Evolutionary conservation across 2,329 filamentous ascomycete species (phyloP), one percentile per base, ranked within the genome.

Genomic region (Fusarium mexicanum): DNA sequence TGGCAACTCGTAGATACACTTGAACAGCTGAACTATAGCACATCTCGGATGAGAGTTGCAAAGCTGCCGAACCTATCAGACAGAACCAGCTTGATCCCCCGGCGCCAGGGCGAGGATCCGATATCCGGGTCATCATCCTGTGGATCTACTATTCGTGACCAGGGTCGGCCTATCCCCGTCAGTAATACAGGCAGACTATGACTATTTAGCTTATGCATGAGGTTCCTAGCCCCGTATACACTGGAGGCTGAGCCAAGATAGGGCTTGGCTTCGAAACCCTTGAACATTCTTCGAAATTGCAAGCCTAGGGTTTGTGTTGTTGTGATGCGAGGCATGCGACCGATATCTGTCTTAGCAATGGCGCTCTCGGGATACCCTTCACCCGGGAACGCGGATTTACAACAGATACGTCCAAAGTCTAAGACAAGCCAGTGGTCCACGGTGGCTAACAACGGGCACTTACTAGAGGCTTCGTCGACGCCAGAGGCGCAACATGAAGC

Each of bases 401-500:
- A 53, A 64, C 53, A 67, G 37, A 65, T 74, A 35, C 51, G 61
- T 43, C 44, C 33, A 58, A 59, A 41, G 47, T 37, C 46, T 61
- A 46, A 60, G 71, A 54, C 62, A 64, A 47, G 41, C 35, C 46
- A 51, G 24, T 43, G 57, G 41, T 44, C 46, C 43, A 59, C 16
- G 48, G 57, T 62, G 46, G 59, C 59, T 66, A 20, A 47, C 40
- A 72, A 76, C 60, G 59, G 54, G 50, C 46, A 37, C 41, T 31
- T 43, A 29, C 53, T 63, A 66, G 48, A 64, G 62, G 44, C 47
- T n/a, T 47, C 18, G 35, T 44, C 50, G 29, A 61, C 59, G 61
- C 50, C 50, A 68, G 71, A 72, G 71, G 68, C 67, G 57, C 57
- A 69, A 65, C 54, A 40, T 72, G 68, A 74, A 72, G 60, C 72